Evolutionary conservation across 2,329 filamentous ascomycete species (phyloP), one percentile per base, ranked within the genome.

Genomic region (Hypoxylon sp.): DNA sequence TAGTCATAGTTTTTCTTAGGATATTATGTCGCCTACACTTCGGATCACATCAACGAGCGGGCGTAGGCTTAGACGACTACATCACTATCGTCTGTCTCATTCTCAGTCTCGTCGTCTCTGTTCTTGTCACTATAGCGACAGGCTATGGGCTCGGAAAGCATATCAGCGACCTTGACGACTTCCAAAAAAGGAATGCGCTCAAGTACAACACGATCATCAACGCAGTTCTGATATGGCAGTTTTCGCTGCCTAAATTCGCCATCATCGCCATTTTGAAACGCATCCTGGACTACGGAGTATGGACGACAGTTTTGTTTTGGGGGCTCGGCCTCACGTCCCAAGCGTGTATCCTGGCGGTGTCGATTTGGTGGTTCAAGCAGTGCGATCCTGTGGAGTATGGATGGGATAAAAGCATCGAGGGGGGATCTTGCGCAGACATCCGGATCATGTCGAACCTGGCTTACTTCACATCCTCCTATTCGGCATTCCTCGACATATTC

Each of bases 231-330:
- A 64, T 70, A 44, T 70, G 67, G 68, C 62, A 63, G 37, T 71
- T 70, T 46, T 69, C 68, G 7, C 46, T 70, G 25, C 68, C 68
- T 2, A 71, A 70, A 27, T 70, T 69, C 30, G 67, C 67, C 40
- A 62, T 70, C 41, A 63, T 71, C 47, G 63, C 65, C 17, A 66
- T 61, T 5, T 55, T 70, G 4, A 60, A 69, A 29, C 64, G 67
- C 30, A 70, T 70, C 21, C 55, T 70, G 8, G 51, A 64, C 20
- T 70, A 66, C 38, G 66, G 67, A 7, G 58, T 26, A 17, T 64
- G 61, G 40, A 70, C 67, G 4, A 45, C 56, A 8, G 35, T 67
- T 21, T 25, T 67, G 2, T 67, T 69, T 41, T 70, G 68, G 68
- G 46, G 46, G 3, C 63, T 69, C 7, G 66, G 62, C 8, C 43